These are phyloP conservation scores for Colletotrichum sp. DNA, from an alignment of 2,329 filamentous ascomycete species.

Conservation along the genomic window DNA sequence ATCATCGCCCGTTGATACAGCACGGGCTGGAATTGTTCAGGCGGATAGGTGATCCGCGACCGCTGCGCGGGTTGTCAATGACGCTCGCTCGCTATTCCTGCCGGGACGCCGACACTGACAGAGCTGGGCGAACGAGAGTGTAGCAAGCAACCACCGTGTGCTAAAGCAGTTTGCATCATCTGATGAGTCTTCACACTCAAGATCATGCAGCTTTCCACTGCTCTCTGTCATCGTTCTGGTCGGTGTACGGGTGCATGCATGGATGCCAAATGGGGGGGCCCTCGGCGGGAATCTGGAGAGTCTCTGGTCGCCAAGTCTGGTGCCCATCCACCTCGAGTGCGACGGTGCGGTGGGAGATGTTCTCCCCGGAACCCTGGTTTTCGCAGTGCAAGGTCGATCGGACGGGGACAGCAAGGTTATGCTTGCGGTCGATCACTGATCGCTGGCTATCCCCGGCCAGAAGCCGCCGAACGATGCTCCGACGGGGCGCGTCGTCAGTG, in stretches of 20 bases:
- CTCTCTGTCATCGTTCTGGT: neutral
- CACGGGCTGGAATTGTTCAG: neutral
- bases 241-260: constrained; percentile 15
- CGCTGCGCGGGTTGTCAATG: neutral
- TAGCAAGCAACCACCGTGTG: neutral
- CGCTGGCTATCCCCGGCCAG: neutral
- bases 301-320: neutral
- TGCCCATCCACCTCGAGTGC: constrained; percentile 2
- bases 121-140: neutral
- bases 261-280: neutral
- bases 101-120: neutral
- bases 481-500: neutral
- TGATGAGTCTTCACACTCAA: neutral
- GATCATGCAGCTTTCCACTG: constrained; percentile 11
- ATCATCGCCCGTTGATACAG: neutral
- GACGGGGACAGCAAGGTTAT: constrained; percentile 1
- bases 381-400: neutral
- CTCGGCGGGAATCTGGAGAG: neutral
- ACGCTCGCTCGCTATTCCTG: neutral
- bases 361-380: constrained; percentile 12
- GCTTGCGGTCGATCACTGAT: constrained; percentile 19
- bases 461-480: neutral
- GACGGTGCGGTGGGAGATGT: constrained; percentile 12
- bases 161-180: neutral
- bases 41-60: neutral